Base-by-base conservation (phyloP, 148 eudicot species). In the Spergularia marina region DNA sequence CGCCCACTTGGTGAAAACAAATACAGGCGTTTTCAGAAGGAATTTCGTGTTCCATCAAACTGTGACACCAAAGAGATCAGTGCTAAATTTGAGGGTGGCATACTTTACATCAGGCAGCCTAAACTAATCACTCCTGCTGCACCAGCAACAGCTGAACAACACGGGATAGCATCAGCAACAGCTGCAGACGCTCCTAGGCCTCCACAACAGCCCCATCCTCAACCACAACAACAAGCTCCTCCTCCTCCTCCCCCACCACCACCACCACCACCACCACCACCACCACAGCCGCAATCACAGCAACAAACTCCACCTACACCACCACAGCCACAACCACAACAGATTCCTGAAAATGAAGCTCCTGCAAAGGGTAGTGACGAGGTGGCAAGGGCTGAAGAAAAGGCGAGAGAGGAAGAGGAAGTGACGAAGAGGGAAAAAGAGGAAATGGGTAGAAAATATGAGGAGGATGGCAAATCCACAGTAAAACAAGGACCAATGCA, bases 1-100 rank as follows among this genome's bases (percentile, higher is more conserved):
- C 82, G 91, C 60, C 84, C 68, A 0, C 51, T 81, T n/a, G 86
- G 70, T 18, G 84, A 77, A 4, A 85, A 82, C 82, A 87, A 76
- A 77, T 86, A 87, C 90, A 84, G 76, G 76, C 81, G 88, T 21
- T 87, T 91, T 58, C 75, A 67, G 18, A 85, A 86, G 72, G 89
- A 84, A 18, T 78, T 68, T 59, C 82, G 65, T 0, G 65, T 91
- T 51, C 74, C 97, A 3, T 12, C 71, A 61, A 85, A 87, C 53
- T 87, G 89, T 36, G 89, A 87, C 71, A 76, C 79, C 17, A 73
- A 52, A 10, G 83, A 80, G 47, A 89, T 91, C 80, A 79, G 85
- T 4, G 93, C 91, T 23, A 87, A 84, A 74, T 86, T 86, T 57
- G 90, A 89, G 70, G 82, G 71, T 7, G 85, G 85, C 25, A 78